Base-by-base conservation (phyloP, 169 alveolate genomes). In the Plasmodium billcollinsi region DNA sequence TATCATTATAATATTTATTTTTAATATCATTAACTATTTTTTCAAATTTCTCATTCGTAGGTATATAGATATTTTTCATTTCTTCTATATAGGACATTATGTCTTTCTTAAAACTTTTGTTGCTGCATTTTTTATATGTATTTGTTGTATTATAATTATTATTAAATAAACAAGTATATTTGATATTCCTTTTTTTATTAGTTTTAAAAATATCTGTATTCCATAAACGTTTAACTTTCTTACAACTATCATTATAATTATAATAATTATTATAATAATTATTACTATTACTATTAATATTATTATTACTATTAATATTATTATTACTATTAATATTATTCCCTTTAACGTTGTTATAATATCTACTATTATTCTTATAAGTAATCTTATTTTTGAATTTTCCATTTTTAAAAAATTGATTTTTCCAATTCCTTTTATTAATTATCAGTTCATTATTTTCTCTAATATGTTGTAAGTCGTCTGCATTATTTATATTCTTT, bases 61-160 rank as follows among this genome's bases (percentile, higher is more conserved):
- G 21, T 56, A 56, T 49, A 29, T 72, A 72, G 0, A 72, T 9
- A 33, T 24, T 72, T 21, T 9, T 72, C 65, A 72, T 49, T 50
- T 72, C 83, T 12, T 72, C 59, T 7, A 72, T 58, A 59, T 72
- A 72, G 5, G 21, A 5, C 2, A 6, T 29, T 0, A 50, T 21
- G 52, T 4, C n/a, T 33, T 14, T 54, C 12, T 29, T 50, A 9
- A 14, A 45, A 45, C 50, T 50, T 39, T 21, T 49, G 20, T 49
- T 14, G 33, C 49, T 39, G 8, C 56, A 52, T 3, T 24, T 39
- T 39, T 39, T 11, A 39, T 39, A 39, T 39, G 5, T 7, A 11
- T 26, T 26, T 26, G 3, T 50, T 72, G 18, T 9, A 20, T 59
- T 5, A 3, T 72, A 20, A 49, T 43, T 56, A 70, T 33, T 33